Evolutionary conservation across 2,329 filamentous ascomycete genomes (phyloP), one percentile per base, ranked within the genome.

Genomic region (Fusarium sp.): DNA sequence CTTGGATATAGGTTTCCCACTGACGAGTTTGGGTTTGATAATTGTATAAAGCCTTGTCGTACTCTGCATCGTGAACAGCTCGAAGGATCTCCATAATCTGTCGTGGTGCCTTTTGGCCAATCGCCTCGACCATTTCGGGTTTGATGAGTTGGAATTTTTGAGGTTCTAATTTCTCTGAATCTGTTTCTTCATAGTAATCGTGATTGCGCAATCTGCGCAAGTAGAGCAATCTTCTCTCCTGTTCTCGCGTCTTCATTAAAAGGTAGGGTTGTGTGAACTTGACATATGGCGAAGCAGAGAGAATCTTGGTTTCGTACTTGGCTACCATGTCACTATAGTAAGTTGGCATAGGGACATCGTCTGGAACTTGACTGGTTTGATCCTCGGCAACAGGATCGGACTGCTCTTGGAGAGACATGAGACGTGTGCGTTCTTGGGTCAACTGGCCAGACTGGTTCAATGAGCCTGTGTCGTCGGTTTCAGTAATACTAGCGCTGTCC

Each of bases 271-370:
- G 94, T 73, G 93, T 93, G 79, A 98, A 99, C 79, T 94, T 96
- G 74, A 99, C 96, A 80, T 98, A 98, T 1, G 96, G 96, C 1
- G 96, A 99, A 2, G 95, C 94, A 3, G 97, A 99, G 11, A 99
- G 85, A 49, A 99, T 93, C 79, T 96, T 97, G 11, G 95, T 98
- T 79, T 97, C 91, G 78, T 97, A 95, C 78, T 97, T 96, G 65
- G 94, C 92, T 42, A 98, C 95, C 88, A 98, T 94, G 80, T 98
- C 94, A 80, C 95, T 95, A 80, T 98, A 98, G 79, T 95, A 98
- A 2, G 94, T 97, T 7, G 96, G 94, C 86, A 94, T 93, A 2
- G 94, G 93, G 45, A 94, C 87, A 80, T 96, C 92, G 76, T 96
- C 93, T 8, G 92, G 92, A 9, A 94, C 87, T 49, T 91, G 89